Evolutionary conservation across 257 asterid genomes (phyloP).

Genomic region (Penstemon eatonii): DNA sequence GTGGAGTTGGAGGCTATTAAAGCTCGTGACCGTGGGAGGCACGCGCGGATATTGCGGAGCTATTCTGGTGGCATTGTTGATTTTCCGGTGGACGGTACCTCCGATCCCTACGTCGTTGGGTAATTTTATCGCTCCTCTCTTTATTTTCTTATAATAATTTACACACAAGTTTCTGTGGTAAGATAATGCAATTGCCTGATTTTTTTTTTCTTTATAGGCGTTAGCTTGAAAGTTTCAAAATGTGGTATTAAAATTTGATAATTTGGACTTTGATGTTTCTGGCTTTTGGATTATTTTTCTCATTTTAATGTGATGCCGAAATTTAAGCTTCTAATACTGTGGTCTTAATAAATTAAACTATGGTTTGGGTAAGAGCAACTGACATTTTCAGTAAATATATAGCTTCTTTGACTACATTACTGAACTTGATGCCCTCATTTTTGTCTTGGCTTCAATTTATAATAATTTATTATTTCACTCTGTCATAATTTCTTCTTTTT

Average conservation of each 20-base stretch:
- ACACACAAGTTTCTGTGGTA: constrained; percentile 6
- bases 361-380: not conserved
- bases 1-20: constrained; percentile 58
- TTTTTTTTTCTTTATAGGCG: not conserved
- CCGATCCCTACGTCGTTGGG: constrained; percentile 84
- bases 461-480: not conserved
- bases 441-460: constrained; percentile 9
- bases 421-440: constrained; percentile 13
- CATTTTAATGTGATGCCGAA: not conserved
- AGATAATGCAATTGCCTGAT: constrained; percentile 7
- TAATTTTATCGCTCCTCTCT: constrained; percentile 30
- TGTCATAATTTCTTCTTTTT: constrained; percentile 3
- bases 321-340: not conserved
- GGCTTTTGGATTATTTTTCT: constrained; percentile 5
- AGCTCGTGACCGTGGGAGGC: constrained; percentile 79
- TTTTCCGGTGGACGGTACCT: constrained; percentile 69
- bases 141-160: not conserved
- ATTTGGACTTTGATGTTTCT: constrained; percentile 22
- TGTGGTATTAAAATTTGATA: constrained; percentile 10
- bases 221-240: constrained; percentile 4
- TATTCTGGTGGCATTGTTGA: constrained; percentile 67
- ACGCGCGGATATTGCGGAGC: constrained; percentile 67
- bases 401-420: constrained; percentile 22
- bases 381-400: not conserved
- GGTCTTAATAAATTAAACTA: not conserved